A percentile compares a stretch with the other conserved stretches of the same genome.
Evolutionary conservation across 129 eudicot species (phyloP).

Genomic region (Sambucus nigra): DNA sequence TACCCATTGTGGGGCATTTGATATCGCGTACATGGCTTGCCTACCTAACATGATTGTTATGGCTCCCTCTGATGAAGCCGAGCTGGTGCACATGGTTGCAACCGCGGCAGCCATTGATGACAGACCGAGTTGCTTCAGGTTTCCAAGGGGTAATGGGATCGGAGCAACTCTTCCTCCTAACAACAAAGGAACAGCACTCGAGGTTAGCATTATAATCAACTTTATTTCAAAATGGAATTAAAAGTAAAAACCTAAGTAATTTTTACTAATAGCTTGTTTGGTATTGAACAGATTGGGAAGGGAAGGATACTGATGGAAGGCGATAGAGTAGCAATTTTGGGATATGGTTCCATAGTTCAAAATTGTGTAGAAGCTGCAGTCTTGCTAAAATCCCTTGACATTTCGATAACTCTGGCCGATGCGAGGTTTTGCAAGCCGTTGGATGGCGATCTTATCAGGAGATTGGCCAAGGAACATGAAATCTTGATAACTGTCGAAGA

Average conservation of each 20-base stretch:
- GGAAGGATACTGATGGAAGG: constrained; percentile 69
- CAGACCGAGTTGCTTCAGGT: constrained; percentile 76
- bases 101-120: constrained; percentile 78
- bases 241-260: not conserved
- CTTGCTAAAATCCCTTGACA: constrained; percentile 32
- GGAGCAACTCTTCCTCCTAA: constrained; percentile 55
- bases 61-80: constrained; percentile 89
- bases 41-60: constrained; percentile 90
- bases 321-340: constrained; percentile 52
- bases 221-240: no score
- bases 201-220: constrained; percentile 27
- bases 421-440: constrained; percentile 77
- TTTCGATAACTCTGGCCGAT: constrained; percentile 49
- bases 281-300: constrained; percentile 48
- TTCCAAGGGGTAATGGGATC: constrained; percentile 75
- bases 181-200: constrained; percentile 67
- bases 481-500: constrained; percentile 57
- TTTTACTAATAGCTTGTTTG: not conserved
- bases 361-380: constrained; percentile 59
- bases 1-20: constrained; percentile 91
- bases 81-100: constrained; percentile 75
- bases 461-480: constrained; percentile 60
- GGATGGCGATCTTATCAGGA: constrained; percentile 48
- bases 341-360: constrained; percentile 62
- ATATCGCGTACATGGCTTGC: constrained; percentile 80